These are phyloP conservation scores for Yamadazyma diospyri DNA, from an alignment of 1,139 yeast genomes.

Conservation along the genomic window DNA sequence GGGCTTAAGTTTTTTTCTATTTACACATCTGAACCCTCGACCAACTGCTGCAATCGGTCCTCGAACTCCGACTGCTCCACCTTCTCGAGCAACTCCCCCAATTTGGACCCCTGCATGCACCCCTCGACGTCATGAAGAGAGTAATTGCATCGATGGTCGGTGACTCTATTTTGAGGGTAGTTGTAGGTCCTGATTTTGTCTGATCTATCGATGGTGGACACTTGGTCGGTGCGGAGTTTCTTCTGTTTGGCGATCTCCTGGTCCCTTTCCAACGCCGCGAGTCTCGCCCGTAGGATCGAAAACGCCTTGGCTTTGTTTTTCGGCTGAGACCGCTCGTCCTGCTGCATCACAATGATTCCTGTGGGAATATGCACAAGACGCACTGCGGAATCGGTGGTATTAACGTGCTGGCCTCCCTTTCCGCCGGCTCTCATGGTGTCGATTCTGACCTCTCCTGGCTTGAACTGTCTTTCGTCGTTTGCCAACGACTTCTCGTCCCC, in stretches of 20 bases:
- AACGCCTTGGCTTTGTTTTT: conserved; percentile 94
- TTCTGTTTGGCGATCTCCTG: conserved; percentile 65
- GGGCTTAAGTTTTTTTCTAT: too few species aligned
- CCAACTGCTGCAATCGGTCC: conserved; percentile 18
- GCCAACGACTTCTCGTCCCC: conserved; percentile 55
- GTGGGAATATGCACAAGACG: conserved; percentile 90
- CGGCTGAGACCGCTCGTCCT: conserved; percentile 94
- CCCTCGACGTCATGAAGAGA: conserved; percentile 79
- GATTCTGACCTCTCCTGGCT: conserved; percentile 82
- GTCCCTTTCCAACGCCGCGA: conserved; percentile 76
- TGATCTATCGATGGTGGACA: conserved; percentile 81
- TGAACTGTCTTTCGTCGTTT: conserved; percentile 70
- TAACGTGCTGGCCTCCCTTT: conserved; percentile 98
- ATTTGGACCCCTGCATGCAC: conserved; percentile 66
- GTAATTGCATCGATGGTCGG: conserved; percentile 88
- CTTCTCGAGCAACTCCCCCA: conserved; percentile 53
- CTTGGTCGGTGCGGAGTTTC: conserved; percentile 74
- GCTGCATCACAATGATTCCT: conserved; percentile 85
- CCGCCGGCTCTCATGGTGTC: conserved; percentile 98
- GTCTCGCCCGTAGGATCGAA: conserved; percentile 71
- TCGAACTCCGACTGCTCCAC: conserved; percentile 28
- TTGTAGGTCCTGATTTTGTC: conserved; percentile 94
- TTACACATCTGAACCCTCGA: too few species aligned
- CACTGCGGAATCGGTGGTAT: conserved; percentile 96
- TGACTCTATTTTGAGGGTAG: conserved; percentile 85